A percentile compares a stretch with the other conserved stretches of the same genome.
These are phyloP conservation scores for Letharia columbiana DNA, from an alignment of 495 filamentous ascomycete genomes.

Conservation along the genomic window DNA sequence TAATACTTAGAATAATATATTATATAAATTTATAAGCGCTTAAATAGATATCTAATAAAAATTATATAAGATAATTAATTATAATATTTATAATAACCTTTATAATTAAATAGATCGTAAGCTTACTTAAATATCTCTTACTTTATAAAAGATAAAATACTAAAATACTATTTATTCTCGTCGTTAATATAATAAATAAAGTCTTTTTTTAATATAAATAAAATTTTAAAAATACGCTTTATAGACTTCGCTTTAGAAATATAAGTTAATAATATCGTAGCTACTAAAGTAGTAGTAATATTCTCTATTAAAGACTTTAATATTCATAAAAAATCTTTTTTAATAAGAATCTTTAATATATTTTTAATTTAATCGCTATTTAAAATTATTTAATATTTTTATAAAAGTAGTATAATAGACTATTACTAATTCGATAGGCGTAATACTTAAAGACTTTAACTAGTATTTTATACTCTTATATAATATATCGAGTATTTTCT, in stretches of 20 bases:
- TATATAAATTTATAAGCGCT: neutral
- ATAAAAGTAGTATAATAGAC: neutral
- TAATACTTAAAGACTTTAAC: neutral
- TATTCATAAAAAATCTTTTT: neutral
- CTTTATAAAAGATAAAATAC: neutral
- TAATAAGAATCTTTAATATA: neutral
- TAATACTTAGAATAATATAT: constrained; percentile 1
- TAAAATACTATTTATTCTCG: neutral
- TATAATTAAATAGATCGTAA: neutral
- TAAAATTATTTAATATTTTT: neutral
- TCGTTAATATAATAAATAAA: neutral
- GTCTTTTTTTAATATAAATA: neutral
- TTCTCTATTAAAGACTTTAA: neutral
- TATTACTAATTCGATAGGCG: neutral
- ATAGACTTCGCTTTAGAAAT: rapidly evolving
- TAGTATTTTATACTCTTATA: neutral
- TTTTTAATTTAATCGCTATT: neutral
- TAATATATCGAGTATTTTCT: neutral
- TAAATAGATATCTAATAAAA: constrained; percentile 12
- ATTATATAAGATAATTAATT: neutral
- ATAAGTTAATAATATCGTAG: no score
- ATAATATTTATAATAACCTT: neutral
- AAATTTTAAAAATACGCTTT: no score
- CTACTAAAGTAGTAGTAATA: neutral
- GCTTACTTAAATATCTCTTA: neutral